These are phyloP conservation scores for Mycena haematopus DNA, from an alignment of 768 basidiomycete species.

Conservation along the genomic window DNA sequence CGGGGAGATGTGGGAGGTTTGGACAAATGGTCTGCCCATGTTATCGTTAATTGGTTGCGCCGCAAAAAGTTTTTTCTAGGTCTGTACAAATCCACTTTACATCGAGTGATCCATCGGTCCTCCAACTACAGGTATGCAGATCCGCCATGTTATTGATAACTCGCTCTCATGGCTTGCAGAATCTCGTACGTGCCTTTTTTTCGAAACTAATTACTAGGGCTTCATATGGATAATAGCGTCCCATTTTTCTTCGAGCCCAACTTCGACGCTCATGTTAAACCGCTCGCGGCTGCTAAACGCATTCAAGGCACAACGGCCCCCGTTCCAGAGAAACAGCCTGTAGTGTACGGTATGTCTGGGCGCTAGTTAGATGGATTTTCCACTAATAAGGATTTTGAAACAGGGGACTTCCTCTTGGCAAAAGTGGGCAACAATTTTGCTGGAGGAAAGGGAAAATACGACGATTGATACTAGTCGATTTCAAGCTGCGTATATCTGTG, in stretches of 20 bases:
- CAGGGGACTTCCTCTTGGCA: conserved; percentile 68
- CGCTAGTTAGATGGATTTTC: not conserved
- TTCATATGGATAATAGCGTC: conserved; percentile 52
- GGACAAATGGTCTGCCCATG: conserved; percentile 89
- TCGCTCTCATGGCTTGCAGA: conserved; percentile 40
- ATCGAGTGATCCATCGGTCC: conserved; percentile 82
- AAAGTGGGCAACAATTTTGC: conserved; percentile 83
- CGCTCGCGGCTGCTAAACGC: conserved; percentile 66
- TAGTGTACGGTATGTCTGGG: conserved; percentile 60
- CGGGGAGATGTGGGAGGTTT: conserved; percentile 95
- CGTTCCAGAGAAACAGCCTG: conserved; percentile 42
- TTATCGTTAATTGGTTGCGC: too few species aligned
- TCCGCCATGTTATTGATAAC: not conserved
- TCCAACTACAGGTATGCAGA: conserved; percentile 66
- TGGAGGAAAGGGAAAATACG: conserved; percentile 47
- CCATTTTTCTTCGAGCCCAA: conserved; percentile 97
- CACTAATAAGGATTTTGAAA: not conserved
- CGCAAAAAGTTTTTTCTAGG: too few species aligned
- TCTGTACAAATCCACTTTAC: conserved; percentile 89
- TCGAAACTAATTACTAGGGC: not conserved
- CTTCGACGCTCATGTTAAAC: conserved; percentile 71
- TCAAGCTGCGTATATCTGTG: not conserved
- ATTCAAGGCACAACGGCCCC: conserved; percentile 38
- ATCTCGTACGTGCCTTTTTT: conserved; percentile 65
- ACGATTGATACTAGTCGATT: conserved; percentile 21